These are phyloP conservation scores for Gossypium stocksii DNA, from an alignment of 345 rosid species.

Conservation along the genomic window DNA sequence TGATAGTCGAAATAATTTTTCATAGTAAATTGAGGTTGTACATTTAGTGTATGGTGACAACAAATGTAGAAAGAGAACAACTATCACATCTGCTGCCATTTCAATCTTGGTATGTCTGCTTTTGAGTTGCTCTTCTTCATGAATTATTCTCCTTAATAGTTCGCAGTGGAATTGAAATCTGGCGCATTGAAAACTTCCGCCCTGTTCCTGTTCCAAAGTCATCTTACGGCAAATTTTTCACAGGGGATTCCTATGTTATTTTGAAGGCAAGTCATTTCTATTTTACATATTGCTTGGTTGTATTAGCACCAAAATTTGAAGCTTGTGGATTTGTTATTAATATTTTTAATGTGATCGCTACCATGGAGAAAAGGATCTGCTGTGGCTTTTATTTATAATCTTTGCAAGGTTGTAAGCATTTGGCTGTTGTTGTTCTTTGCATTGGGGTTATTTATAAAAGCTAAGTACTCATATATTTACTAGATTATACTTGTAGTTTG, in stretches of 20 bases:
- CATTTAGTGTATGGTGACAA: background rate
- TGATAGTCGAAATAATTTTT: background rate
- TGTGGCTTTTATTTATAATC: background rate
- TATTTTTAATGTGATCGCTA: background rate
- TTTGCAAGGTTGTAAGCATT: background rate
- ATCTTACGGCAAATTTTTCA: conserved; percentile 82
- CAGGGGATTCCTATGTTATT: conserved; percentile 90
- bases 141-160: conserved; percentile 45
- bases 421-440: background rate
- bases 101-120: conserved; percentile 8
- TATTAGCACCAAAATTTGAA: background rate
- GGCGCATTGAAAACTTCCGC: conserved; percentile 89
- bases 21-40: background rate
- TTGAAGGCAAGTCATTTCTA: conserved; percentile 53
- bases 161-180: conserved; percentile 81
- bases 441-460: background rate
- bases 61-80: background rate
- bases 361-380: background rate
- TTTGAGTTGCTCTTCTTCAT: conserved; percentile 9
- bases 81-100: background rate
- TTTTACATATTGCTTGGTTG: background rate
- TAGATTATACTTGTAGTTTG: background rate
- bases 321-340: background rate
- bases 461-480: background rate
- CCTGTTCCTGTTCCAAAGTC: conserved; percentile 68